These are phyloP conservation scores for Sclerotiophoma versabilis DNA, from an alignment of 2,329 filamentous ascomycete species.

Conservation along the genomic window DNA sequence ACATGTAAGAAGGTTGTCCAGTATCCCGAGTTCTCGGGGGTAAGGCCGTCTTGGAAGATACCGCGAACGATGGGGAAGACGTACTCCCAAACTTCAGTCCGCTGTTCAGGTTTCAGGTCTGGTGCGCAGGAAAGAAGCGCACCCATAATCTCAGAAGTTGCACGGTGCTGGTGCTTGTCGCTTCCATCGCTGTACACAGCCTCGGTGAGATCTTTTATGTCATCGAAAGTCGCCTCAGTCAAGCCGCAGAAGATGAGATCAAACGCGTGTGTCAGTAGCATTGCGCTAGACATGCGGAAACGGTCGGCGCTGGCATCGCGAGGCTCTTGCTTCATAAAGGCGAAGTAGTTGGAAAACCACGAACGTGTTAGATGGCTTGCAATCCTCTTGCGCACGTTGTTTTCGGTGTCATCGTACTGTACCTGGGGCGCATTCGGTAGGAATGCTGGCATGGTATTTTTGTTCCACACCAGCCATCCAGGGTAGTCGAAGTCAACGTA, in stretches of 20 bases:
- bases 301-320: slow-evolving; percentile 81
- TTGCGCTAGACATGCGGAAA: slow-evolving; percentile 87
- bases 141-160: slow-evolving; percentile 90
- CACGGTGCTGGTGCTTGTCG: slow-evolving; percentile 97
- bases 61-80: slow-evolving; percentile 85
- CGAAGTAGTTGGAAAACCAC: slow-evolving; percentile 89
- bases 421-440: slow-evolving; percentile 73
- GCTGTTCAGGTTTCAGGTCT: slow-evolving; percentile 76
- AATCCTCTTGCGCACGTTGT: slow-evolving; percentile 75
- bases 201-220: slow-evolving; percentile 81
- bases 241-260: slow-evolving; percentile 84
- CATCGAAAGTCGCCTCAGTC: slow-evolving; percentile 80
- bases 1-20: slow-evolving; percentile 95
- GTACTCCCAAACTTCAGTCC: slow-evolving; percentile 84
- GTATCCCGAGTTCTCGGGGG: slow-evolving; percentile 91
- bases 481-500: slow-evolving; percentile 92
- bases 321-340: slow-evolving; percentile 94
- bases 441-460: slow-evolving; percentile 82
- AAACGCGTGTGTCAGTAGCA: slow-evolving; percentile 87
- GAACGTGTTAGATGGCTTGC: slow-evolving; percentile 79
- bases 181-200: slow-evolving; percentile 88
- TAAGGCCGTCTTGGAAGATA: slow-evolving; percentile 89
- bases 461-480: slow-evolving; percentile 96
- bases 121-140: slow-evolving; percentile 81
- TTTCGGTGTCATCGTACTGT: slow-evolving; percentile 83